phyloP scores from a whole-genome alignment of 257 asterid genomes.

The Przewalskia tangutica region DNA sequence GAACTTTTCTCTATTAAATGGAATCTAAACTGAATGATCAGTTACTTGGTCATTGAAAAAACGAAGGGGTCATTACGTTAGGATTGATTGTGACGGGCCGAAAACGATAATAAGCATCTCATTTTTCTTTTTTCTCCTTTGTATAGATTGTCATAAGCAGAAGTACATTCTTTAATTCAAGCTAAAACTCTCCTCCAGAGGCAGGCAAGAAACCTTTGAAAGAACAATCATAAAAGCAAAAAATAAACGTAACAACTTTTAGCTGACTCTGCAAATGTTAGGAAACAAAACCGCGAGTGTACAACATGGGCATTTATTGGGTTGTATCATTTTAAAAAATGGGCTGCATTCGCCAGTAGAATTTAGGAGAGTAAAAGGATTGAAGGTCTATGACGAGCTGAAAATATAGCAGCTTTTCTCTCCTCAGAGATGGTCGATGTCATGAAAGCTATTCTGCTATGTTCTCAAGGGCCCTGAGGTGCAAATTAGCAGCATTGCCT shows the following conservation, averaged over 20 bases:
- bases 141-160: background rate
- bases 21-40: background rate
- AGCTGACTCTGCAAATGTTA: background rate
- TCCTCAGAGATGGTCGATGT: background rate
- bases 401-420: background rate
- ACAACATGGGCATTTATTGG: background rate
- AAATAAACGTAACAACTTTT: background rate
- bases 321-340: background rate
- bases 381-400: background rate
- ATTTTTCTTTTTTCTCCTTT: background rate
- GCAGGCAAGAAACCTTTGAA: background rate
- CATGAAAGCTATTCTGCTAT: background rate
- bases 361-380: background rate
- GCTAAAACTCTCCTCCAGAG: no score
- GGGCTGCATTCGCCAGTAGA: background rate
- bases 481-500: background rate
- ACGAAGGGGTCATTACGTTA: background rate
- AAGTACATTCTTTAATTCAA: background rate
- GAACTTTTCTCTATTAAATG: background rate
- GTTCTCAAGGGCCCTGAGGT: background rate
- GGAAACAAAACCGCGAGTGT: background rate
- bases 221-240: background rate
- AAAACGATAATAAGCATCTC: background rate
- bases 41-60: background rate
- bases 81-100: background rate